A percentile compares a stretch with the other conserved stretches of the same genome.
Evolutionary conservation across 805 yeast genomes (phyloP).

Genomic region (Cyberlindnera xylosilytica): DNA sequence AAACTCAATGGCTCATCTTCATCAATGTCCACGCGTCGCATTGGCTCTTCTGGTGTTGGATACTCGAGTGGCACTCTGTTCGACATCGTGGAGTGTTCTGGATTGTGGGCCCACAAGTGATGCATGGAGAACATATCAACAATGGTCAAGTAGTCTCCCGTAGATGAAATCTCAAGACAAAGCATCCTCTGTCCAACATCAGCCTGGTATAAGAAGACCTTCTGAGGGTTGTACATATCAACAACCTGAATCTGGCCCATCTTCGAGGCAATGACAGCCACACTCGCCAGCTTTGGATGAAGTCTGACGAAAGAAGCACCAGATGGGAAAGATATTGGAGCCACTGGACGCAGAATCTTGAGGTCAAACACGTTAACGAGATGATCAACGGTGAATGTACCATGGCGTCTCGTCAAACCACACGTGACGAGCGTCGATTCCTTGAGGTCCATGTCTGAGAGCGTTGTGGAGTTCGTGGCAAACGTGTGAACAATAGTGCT

Average conservation of each 20-base stretch:
- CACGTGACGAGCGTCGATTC: conserved; percentile 74
- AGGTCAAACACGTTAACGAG: conserved; percentile 80
- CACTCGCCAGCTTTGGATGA: conserved; percentile 83
- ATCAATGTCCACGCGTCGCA: conserved; percentile 37
- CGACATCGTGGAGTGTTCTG: conserved; percentile 40
- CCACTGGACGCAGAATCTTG: conserved; percentile 61
- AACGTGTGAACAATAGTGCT: conserved; percentile 49
- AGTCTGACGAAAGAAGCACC: conserved; percentile 84
- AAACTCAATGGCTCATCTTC: conserved; percentile 56
- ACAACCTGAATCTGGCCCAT: conserved; percentile 83
- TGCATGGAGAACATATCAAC: conserved; percentile 44
- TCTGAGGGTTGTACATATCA: conserved; percentile 78
- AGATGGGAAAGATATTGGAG: conserved; percentile 85
- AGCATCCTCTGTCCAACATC: conserved; percentile 41
- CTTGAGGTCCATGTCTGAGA: conserved; percentile 62
- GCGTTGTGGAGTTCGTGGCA: conserved; percentile 55
- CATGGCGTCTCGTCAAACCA: conserved; percentile 69
- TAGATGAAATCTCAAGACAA: conserved; percentile 34
- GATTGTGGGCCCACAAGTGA: conserved; percentile 65
- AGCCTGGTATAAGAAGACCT: conserved; percentile 62
- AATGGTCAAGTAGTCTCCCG: conserved; percentile 77
- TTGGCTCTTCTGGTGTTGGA: conserved; percentile 42
- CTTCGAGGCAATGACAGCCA: conserved; percentile 68
- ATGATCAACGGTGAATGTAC: conserved; percentile 64
- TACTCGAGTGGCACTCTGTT: conserved; percentile 49